Evolutionary conservation across 2,329 filamentous ascomycete species (phyloP), one percentile per base, ranked within the genome.

Genomic region (Leptographium procerum): DNA sequence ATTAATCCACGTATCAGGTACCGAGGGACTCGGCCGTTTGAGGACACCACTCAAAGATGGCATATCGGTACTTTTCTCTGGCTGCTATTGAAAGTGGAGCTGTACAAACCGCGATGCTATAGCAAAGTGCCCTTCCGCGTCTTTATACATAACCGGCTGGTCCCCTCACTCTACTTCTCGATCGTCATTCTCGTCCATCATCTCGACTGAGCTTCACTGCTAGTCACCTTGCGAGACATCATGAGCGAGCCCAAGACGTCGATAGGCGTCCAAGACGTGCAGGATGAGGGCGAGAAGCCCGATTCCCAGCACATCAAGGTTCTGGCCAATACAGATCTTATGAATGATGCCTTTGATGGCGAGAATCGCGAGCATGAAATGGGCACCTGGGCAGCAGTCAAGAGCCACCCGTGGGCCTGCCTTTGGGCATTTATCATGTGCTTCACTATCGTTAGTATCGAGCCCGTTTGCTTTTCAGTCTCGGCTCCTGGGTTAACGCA

Each of bases 301-400:
- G 31, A 73, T 69, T 13, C 81, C 77, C 70, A 82, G 78, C 78
- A 82, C 61, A 78, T 78, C 51, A 69, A 71, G 52, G 71, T 79
- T 62, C 64, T 77, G 55, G 77, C 80, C 65, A 68, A 71, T 4
- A 59, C 69, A 0, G 72, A 80, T 65, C 77, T 81, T 68, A 61
- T 70, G 58, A 69, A 56, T 47, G 56, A 60, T 34, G 81, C 81
- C 62, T 77, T 82, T 65, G 77, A 80, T 62, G 82, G 79, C 19
- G 82, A 85, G 70, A 77, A 68, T 52, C 61, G 59, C 2, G 70
- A 72, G 62, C 66, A 67, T 33, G 64, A 68, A 55, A 70, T 50
- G 47, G 47, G 47, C 2, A 26, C 47, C 10, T 50, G 47, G 47
- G 47, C 69, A 60, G 68, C 70, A 51, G 65, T 69, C 9, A 64